These are phyloP conservation scores for Candida dajiaensis DNA, from an alignment of 805 yeast species.

Conservation along the genomic window DNA sequence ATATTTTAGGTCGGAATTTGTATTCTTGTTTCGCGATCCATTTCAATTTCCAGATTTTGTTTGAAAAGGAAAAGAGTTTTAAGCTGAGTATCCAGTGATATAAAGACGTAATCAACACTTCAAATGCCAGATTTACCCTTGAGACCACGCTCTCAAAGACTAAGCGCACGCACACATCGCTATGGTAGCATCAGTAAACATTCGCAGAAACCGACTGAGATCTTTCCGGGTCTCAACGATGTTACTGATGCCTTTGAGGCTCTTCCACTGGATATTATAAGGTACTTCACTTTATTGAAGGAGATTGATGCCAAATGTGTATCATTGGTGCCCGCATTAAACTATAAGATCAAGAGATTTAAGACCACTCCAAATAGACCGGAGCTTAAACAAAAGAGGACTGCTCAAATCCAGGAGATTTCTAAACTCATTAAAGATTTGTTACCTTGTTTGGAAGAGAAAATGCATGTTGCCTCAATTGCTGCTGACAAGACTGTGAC, in stretches of 20 bases:
- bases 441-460: conserved; percentile 91
- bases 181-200: neutral
- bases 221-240: conserved; percentile 86
- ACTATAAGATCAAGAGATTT: conserved; percentile 45
- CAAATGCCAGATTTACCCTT: conserved; percentile 23
- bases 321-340: conserved; percentile 61
- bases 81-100: too few species aligned
- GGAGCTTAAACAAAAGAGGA: conserved; percentile 13
- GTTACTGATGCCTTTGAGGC: conserved; percentile 88
- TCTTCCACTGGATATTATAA: conserved; percentile 73
- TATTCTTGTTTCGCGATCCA: too few species aligned
- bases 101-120: too few species aligned
- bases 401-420: conserved; percentile 29
- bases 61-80: too few species aligned
- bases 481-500: conserved; percentile 74
- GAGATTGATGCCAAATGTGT: conserved; percentile 96
- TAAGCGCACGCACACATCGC: conserved; percentile 12
- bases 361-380: conserved; percentile 27
- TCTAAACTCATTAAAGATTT: conserved; percentile 50
- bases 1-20: too few species aligned
- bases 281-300: conserved; percentile 80
- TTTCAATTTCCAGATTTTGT: too few species aligned
- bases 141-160: conserved; percentile 31
- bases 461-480: conserved; percentile 93
- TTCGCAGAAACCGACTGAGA: conserved; percentile 25